phyloP scores from a whole-genome alignment of 73 alveolate species.

The Paramecium sexaurelia region DNA sequence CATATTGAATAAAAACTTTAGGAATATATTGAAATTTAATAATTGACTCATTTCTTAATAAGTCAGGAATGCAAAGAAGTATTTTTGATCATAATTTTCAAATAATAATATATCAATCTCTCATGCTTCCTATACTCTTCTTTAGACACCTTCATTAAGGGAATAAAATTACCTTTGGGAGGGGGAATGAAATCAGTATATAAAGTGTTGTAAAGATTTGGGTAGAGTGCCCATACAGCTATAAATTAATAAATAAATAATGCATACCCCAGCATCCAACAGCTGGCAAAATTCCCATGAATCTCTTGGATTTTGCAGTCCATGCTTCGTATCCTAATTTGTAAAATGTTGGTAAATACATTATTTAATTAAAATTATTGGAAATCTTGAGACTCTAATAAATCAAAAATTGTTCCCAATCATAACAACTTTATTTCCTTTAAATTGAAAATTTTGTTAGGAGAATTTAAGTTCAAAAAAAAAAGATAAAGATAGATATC shows the following conservation, averaged over 20 bases:
- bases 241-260: not conserved
- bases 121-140: constrained; percentile 57
- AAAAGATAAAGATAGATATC: too few species aligned
- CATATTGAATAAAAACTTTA: not conserved
- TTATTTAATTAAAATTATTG: constrained; percentile 51
- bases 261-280: constrained; percentile 68
- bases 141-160: constrained; percentile 67
- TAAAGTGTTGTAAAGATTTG: constrained; percentile 81
- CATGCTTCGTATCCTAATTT: constrained; percentile 79
- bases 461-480: too few species aligned
- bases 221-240: constrained; percentile 83
- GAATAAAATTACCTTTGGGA: constrained; percentile 75
- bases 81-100: not conserved
- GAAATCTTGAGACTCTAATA: not conserved
- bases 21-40: not conserved
- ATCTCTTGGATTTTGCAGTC: constrained; percentile 69
- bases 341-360: constrained; percentile 90
- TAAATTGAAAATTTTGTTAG: too few species aligned
- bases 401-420: not conserved
- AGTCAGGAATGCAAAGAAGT: not conserved
- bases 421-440: too few species aligned
- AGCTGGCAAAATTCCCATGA: constrained; percentile 77
- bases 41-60: not conserved
- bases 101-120: not conserved
- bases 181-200: constrained; percentile 84